Base-by-base conservation (phyloP, 2,329 filamentous ascomycete species). In the Dactylellina cionopaga region DNA sequence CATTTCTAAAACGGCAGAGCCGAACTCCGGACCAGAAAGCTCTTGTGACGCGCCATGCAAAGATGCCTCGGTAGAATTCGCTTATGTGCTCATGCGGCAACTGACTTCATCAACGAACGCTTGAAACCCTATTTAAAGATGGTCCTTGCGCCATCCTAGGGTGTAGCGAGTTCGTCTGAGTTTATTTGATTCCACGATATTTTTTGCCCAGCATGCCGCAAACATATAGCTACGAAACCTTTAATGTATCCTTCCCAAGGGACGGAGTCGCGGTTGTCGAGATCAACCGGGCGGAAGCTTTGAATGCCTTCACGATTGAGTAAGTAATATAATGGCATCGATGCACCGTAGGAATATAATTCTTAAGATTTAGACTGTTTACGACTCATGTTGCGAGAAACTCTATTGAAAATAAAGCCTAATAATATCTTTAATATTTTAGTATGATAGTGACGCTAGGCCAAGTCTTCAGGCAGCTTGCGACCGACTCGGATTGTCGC, bases 191-290 rank as follows among this genome's bases (percentile, higher is more conserved):
- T n/a, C n/a, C n/a, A n/a, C n/a, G n/a, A n/a, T n/a, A n/a, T n/a
- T 65, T 29, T 29, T 46, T 27, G 31, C 55, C 59, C 52, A 54
- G 17, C 31, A 74, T 74, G 69, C 62, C 69, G 3, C 63, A 66
- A 22, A 66, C 69, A 15, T 74, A 74, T 43, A 55, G 19, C 41
- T 89, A 87, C 81, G 83, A 89, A 76, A 84, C 90, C 83, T 92
- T 92, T 85, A 87, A 88, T 75, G 84, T 96, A 76, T 87, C 86
- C n/a, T 88, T 88, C 41, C 91, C 92, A 0, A 78, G 82, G 35
- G 85, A 89, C 78, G 88, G 88, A 82, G 89, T 97, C 51, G 91
- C 89, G n/a, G 92, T 96, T 80, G 90, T 98, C 69, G 90, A 97
- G 81, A 96, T 96, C 82, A 93, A 96, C 83, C 87, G 93, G 0